A percentile compares a stretch with the other conserved stretches of the same genome.
These are phyloP conservation scores for Flaveria bidentis DNA, from an alignment of 129 eudicot genomes.

Conservation along the genomic window DNA sequence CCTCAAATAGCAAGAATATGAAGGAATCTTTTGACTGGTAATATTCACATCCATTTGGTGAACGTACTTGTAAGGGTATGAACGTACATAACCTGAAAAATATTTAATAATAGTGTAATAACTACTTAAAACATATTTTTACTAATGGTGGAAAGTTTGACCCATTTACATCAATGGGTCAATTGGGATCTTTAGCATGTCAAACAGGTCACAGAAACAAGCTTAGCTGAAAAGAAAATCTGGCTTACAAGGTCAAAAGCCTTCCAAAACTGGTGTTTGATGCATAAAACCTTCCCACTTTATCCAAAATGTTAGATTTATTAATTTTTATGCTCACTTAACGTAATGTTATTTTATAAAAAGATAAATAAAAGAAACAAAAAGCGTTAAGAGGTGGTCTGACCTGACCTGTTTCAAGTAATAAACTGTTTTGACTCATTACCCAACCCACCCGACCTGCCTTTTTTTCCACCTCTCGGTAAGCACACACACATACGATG, in stretches of 20 bases:
- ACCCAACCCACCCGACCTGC: too few relatives aligned
- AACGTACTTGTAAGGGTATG: background rate
- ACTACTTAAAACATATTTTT: background rate
- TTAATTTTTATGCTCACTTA: too few relatives aligned
- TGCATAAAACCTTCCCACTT: too few relatives aligned
- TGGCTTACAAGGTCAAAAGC: background rate
- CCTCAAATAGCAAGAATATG: background rate
- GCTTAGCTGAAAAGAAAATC: background rate
- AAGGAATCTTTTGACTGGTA: background rate
- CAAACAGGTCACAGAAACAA: slow-evolving; percentile 9
- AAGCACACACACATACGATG: too few relatives aligned
- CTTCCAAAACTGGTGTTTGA: background rate
- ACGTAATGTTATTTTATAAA: too few relatives aligned
- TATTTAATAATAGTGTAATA: too few relatives aligned
- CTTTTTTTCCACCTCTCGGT: too few relatives aligned
- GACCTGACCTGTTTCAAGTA: too few relatives aligned
- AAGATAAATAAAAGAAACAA: too few relatives aligned
- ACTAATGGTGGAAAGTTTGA: background rate
- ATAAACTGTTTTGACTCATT: too few relatives aligned
- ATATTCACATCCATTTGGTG: background rate
- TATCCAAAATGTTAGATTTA: too few relatives aligned
- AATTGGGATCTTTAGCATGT: background rate
- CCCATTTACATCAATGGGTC: background rate
- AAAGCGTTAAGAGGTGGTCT: too few relatives aligned
- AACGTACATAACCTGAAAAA: background rate